phyloP scores from a whole-genome alignment of 2,329 filamentous ascomycete species.

The Coniochaeta hoffmannii region DNA sequence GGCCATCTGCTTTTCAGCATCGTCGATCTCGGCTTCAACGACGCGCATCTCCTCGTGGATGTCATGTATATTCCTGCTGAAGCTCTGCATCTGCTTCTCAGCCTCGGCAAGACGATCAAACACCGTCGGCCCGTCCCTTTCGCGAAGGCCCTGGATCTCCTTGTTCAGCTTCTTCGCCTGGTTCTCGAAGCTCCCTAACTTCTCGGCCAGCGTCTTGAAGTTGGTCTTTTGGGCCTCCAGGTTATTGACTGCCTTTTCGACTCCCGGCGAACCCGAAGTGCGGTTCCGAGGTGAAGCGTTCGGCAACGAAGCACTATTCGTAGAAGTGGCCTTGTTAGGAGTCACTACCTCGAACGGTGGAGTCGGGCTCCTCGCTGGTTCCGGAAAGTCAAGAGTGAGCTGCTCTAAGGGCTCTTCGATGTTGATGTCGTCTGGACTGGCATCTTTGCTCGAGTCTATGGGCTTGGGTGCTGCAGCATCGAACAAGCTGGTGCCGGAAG shows the following conservation, averaged over 20 bases:
- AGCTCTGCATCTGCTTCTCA: slow-evolving; percentile 20
- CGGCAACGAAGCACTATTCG: neutral
- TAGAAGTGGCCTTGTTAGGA: slow-evolving; percentile 3
- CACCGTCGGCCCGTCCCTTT: slow-evolving; percentile 12
- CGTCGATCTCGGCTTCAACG: slow-evolving; percentile 28
- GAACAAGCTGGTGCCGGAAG: slow-evolving; percentile 13
- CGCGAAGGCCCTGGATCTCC: slow-evolving; percentile 21
- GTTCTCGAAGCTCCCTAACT: slow-evolving; percentile 23
- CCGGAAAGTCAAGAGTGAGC: slow-evolving; percentile 19
- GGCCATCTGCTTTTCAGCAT: slow-evolving; percentile 20
- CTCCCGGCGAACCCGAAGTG: neutral
- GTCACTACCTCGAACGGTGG: slow-evolving; percentile 7
- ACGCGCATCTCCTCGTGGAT: slow-evolving; percentile 26
- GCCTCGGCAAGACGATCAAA: slow-evolving; percentile 15
- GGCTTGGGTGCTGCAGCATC: slow-evolving; percentile 9
- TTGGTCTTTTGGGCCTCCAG: slow-evolving; percentile 23
- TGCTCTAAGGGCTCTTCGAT: slow-evolving; percentile 35
- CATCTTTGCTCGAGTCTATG: slow-evolving; percentile 19
- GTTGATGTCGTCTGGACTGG: slow-evolving; percentile 41
- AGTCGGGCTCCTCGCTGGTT: slow-evolving; percentile 5
- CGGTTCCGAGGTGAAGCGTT: neutral
- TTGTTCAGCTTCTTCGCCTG: slow-evolving; percentile 20
- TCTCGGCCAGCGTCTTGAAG: slow-evolving; percentile 24
- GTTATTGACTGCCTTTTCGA: slow-evolving; percentile 12
- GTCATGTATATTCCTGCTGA: slow-evolving; percentile 24